phyloP scores from a whole-genome alignment of 768 basidiomycete genomes.

The Xerocomus spinulosus region DNA sequence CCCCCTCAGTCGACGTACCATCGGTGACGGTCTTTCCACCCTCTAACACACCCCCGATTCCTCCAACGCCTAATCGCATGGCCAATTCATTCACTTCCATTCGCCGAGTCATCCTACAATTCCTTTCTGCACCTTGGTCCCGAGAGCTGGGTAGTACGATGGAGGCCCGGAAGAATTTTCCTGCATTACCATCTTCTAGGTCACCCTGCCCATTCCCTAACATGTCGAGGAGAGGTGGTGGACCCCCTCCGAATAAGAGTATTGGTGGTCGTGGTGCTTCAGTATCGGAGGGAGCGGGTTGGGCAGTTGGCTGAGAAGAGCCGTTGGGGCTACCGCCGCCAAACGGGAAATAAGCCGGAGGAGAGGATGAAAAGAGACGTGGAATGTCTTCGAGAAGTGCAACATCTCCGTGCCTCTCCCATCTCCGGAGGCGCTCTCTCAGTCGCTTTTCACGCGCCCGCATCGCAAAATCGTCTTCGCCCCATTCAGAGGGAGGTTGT shows the following conservation, averaged over 20 bases:
- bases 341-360: slow-evolving; percentile 8
- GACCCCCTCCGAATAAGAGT: slow-evolving; percentile 21
- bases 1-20: background rate
- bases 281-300: slow-evolving; percentile 23
- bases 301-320: slow-evolving; percentile 20
- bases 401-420: slow-evolving; percentile 60
- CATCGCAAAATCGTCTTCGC: slow-evolving; percentile 62
- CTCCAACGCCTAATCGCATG: slow-evolving; percentile 79
- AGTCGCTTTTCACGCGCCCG: slow-evolving; percentile 69
- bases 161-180: slow-evolving; percentile 61
- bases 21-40: background rate
- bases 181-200: slow-evolving; percentile 16
- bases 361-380: slow-evolving; percentile 37
- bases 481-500: slow-evolving; percentile 44
- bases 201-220: slow-evolving; percentile 14
- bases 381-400: slow-evolving; percentile 63
- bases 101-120: slow-evolving; percentile 55
- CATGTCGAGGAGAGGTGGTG: slow-evolving; percentile 26
- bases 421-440: slow-evolving; percentile 63
- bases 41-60: slow-evolving; percentile 64
- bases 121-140: slow-evolving; percentile 49
- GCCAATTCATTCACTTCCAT: slow-evolving; percentile 76
- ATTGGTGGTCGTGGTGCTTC: slow-evolving; percentile 24
- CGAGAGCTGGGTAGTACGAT: slow-evolving; percentile 63
- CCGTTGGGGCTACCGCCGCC: background rate